phyloP scores from a whole-genome alignment of 2,329 filamentous ascomycete species.

The Colletotrichum caudatum region DNA sequence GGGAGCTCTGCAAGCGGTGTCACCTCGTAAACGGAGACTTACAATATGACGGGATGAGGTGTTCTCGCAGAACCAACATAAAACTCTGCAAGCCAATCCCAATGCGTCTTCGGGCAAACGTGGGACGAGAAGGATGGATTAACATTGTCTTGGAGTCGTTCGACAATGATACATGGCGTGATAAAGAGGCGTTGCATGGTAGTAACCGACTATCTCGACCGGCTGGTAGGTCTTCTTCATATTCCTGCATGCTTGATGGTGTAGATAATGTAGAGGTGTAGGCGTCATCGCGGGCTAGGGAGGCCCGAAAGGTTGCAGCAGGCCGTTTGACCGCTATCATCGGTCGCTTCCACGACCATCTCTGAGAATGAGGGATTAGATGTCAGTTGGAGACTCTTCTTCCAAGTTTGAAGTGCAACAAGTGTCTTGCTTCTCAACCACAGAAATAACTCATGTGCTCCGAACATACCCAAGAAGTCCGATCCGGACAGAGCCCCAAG shows the following conservation, averaged over 20 bases:
- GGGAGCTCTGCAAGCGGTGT: constrained; percentile 14
- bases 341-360: background rate
- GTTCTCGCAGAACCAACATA: background rate
- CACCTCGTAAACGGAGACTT: background rate
- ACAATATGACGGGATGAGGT: constrained; percentile 1
- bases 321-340: background rate
- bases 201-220: background rate
- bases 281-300: constrained; percentile 13
- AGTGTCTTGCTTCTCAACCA: constrained; percentile 13
- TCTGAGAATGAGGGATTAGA: background rate
- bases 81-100: constrained; percentile 10
- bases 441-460: background rate
- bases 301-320: background rate
- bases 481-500: constrained; percentile 5
- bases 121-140: background rate
- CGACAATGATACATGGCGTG: background rate
- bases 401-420: constrained; percentile 5
- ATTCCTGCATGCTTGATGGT: constrained; percentile 11
- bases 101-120: constrained; percentile 10
- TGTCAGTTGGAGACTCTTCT: background rate
- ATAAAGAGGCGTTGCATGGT: background rate
- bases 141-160: constrained; percentile 21
- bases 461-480: background rate
- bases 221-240: background rate
- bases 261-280: background rate